Evolutionary conservation across 305 asterid genomes (phyloP).

Genomic region (Solanum aculeatissimum): DNA sequence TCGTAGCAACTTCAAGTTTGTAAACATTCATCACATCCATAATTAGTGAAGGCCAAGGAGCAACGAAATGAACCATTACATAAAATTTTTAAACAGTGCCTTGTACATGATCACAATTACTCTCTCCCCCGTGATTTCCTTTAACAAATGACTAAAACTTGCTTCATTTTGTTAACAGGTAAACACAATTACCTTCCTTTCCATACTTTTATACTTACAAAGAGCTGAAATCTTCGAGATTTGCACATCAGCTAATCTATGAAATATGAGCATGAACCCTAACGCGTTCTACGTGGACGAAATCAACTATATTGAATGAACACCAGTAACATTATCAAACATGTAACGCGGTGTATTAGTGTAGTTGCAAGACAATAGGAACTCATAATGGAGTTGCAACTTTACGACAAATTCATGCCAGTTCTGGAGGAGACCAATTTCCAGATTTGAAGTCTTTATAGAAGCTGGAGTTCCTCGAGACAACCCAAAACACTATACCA

Average conservation of each 20-base stretch:
- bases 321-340: background rate
- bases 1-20: background rate
- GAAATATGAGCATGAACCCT: background rate
- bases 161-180: background rate
- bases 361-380: background rate
- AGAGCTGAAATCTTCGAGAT: background rate
- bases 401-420: slow-evolving; percentile 10
- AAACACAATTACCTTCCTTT: background rate
- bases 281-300: background rate
- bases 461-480: slow-evolving; percentile 61
- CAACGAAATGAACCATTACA: background rate
- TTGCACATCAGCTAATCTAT: background rate
- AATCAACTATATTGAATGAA: background rate
- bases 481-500: slow-evolving; percentile 52
- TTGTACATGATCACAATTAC: background rate
- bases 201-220: background rate
- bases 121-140: background rate
- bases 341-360: background rate
- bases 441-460: slow-evolving; percentile 59
- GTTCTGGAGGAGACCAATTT: slow-evolving; percentile 52
- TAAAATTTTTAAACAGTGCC: background rate
- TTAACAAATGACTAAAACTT: background rate
- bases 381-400: background rate
- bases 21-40: background rate
- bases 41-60: background rate